phyloP scores from a whole-genome alignment of 768 basidiomycete species.

The Boletellus ananas region DNA sequence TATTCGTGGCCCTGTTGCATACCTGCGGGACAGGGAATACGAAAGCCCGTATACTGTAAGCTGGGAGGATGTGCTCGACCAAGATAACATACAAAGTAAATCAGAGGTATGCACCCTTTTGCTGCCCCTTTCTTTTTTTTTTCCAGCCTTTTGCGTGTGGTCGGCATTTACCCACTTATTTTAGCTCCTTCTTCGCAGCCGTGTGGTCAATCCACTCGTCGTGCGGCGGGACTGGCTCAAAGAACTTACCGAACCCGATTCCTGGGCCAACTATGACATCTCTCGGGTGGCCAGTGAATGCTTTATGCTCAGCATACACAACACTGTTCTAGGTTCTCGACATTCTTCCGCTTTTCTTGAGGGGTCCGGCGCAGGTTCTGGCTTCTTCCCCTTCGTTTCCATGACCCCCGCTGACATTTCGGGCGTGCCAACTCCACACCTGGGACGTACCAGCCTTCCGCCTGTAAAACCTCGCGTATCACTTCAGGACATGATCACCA shows the following conservation, averaged over 20 bases:
- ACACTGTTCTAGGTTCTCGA: constrained; percentile 48
- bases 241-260: constrained; percentile 60
- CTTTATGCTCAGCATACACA: constrained; percentile 61
- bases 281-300: constrained; percentile 65
- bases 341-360: background rate
- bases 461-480: constrained; percentile 41
- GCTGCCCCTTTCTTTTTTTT: background rate
- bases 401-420: constrained; percentile 22
- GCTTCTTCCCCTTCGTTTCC: background rate
- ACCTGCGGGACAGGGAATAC: constrained; percentile 50
- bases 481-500: constrained; percentile 71
- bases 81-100: constrained; percentile 64
- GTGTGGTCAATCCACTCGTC: constrained; percentile 70
- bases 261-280: constrained; percentile 65
- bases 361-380: background rate
- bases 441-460: constrained; percentile 36
- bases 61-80: constrained; percentile 70
- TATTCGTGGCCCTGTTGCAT: constrained; percentile 61
- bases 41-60: constrained; percentile 60
- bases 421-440: constrained; percentile 28
- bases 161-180: constrained; percentile 2
- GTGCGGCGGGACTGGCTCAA: constrained; percentile 59
- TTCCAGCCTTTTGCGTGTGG: background rate
- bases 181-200: constrained; percentile 65
- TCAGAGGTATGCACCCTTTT: constrained; percentile 52